Conservation (phyloP, 2,329 filamentous ascomycete genomes). For the Pseudocercospora musae region DNA sequence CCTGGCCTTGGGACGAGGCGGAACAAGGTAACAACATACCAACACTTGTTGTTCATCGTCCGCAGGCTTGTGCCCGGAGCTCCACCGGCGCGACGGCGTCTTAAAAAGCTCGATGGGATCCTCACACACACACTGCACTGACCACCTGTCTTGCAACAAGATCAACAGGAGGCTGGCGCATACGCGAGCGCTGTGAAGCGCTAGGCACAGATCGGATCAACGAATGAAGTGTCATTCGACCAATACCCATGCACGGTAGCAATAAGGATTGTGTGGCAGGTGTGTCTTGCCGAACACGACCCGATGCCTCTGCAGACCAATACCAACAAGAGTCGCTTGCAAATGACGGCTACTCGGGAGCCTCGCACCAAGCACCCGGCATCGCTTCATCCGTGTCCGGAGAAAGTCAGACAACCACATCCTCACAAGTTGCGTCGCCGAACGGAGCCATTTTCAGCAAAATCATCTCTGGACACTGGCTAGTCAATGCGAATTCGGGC, state of each 20-base stretch:
- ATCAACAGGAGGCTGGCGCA: neutral
- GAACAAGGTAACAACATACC: neutral
- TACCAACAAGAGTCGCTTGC: neutral
- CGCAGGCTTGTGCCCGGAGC: neutral
- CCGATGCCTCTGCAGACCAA: neutral
- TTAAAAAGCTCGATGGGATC: neutral
- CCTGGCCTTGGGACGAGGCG: neutral
- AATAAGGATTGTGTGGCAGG: no score
- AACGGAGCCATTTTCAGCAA: neutral
- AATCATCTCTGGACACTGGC: slow-evolving; percentile 1
- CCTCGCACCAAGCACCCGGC: neutral
- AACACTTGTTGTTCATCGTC: neutral
- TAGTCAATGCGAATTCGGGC: neutral
- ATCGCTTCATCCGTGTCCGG: neutral
- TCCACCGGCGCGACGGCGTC: neutral
- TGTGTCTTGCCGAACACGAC: neutral
- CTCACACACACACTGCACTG: neutral
- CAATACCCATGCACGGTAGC: neutral
- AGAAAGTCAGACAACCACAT: neutral
- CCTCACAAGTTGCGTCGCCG: neutral
- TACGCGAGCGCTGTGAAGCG: neutral
- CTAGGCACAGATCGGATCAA: neutral
- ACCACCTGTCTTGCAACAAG: neutral
- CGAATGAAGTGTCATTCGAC: neutral
- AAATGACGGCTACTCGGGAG: neutral